Percentiles rank a stretch among this genome's conserved stretches.
Evolutionary conservation across 2,329 filamentous ascomycete species (phyloP).

Genomic region (Raffaelea ambrosiae): DNA sequence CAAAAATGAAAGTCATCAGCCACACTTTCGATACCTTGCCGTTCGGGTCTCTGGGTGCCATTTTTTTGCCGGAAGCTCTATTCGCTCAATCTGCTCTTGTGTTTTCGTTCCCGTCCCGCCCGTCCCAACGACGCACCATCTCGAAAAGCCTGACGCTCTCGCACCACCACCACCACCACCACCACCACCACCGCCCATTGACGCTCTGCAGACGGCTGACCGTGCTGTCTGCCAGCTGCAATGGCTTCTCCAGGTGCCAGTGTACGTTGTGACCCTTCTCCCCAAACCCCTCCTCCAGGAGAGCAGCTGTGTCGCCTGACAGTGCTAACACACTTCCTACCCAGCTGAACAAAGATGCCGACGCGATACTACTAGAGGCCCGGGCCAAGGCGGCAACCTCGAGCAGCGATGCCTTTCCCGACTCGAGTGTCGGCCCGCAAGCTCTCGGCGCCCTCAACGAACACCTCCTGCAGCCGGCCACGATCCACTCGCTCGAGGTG

Average conservation of each 20-base stretch:
- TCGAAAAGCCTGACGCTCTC: background rate
- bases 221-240: constrained; percentile 8
- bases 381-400: constrained; percentile 4
- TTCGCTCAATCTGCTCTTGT: constrained; percentile 2
- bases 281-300: too few species aligned
- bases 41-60: background rate
- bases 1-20: too few species aligned
- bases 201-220: constrained; percentile 7
- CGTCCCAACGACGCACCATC: too few species aligned
- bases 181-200: constrained; percentile 5
- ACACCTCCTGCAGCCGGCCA: constrained; percentile 80
- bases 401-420: background rate
- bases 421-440: constrained; percentile 6
- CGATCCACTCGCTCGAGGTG: constrained; percentile 76
- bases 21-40: background rate
- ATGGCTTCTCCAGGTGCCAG: constrained; percentile 8
- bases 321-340: too few species aligned
- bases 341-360: constrained; percentile 10
- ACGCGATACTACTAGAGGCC: constrained; percentile 9
- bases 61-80: constrained; percentile 3
- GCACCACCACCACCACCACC: background rate
- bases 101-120: too few species aligned
- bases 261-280: constrained; percentile 1
- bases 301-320: too few species aligned
- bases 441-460: constrained; percentile 41